Conservation (phyloP, 2,329 filamentous ascomycete species). For the Pyrenophora tritici-repentis region DNA sequence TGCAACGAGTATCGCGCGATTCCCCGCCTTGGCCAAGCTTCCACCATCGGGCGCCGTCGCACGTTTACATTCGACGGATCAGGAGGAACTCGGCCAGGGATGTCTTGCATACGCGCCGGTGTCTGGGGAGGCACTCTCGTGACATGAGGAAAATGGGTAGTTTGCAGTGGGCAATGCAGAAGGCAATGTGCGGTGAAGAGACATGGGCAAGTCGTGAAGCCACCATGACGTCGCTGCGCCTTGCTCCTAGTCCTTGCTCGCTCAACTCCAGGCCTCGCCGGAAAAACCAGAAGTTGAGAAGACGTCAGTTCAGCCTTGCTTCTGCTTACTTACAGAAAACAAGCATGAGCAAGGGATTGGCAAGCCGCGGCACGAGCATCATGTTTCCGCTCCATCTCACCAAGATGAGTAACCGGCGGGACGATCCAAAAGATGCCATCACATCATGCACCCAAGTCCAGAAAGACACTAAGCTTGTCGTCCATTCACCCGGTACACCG, state of each 20-base stretch:
- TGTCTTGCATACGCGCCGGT: conserved; percentile 7
- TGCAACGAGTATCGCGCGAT: conserved; percentile 5
- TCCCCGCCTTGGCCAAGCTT: conserved; percentile 11
- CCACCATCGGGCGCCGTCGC: conserved; percentile 8
- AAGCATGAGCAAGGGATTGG: too few species aligned
- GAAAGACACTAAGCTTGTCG: conserved; percentile 1
- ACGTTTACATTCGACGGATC: conserved; percentile 6
- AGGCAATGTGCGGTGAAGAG: conserved; percentile 3
- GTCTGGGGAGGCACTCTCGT: conserved; percentile 1
- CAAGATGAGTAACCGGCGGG: neutral
- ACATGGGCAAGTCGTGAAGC: neutral
- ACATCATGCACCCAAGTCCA: conserved; percentile 1
- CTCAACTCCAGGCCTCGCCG: too few species aligned
- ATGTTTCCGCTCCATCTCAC: neutral
- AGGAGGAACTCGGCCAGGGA: neutral
- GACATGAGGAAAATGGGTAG: conserved; percentile 2
- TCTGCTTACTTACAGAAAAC: too few species aligned
- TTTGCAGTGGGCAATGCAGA: conserved; percentile 1
- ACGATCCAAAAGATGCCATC: conserved; percentile 2
- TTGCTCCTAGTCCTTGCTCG: neutral
- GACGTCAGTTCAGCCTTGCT: neutral
- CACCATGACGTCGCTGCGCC: neutral
- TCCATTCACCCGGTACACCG: conserved; percentile 2
- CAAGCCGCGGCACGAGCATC: neutral
- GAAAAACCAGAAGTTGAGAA: too few species aligned